phyloP scores from a whole-genome alignment of 257 asterid species.

The Solanum habrochaites region DNA sequence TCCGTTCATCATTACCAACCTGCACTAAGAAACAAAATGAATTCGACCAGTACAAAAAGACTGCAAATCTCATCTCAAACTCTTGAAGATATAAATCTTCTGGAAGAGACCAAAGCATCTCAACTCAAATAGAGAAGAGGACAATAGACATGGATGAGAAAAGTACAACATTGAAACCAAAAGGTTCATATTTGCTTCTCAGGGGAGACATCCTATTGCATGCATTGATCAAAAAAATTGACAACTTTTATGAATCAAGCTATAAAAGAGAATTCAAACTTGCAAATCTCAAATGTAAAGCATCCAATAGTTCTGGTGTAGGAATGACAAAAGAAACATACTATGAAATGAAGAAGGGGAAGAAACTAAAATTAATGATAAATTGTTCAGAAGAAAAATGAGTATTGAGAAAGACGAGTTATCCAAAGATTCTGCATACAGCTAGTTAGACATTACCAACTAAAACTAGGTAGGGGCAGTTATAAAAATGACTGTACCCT shows the following conservation, averaged over 20 bases:
- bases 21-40: constrained; percentile 17
- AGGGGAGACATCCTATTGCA: background rate
- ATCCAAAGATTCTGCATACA: background rate
- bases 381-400: background rate
- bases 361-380: background rate
- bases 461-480: background rate
- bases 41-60: background rate
- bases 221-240: background rate
- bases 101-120: background rate
- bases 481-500: background rate
- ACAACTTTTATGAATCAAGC: background rate
- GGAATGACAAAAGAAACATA: background rate
- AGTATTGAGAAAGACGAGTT: background rate
- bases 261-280: background rate
- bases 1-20: constrained; percentile 94
- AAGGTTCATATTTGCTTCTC: background rate
- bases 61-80: background rate
- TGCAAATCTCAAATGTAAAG: background rate
- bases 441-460: background rate
- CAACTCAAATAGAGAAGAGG: background rate
- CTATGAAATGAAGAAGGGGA: background rate
- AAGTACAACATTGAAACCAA: background rate
- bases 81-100: background rate
- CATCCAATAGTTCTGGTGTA: background rate
- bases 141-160: background rate